Evolutionary conservation across 2,329 filamentous ascomycete species (phyloP).

Genomic region (Ophiosphaerella korrae): DNA sequence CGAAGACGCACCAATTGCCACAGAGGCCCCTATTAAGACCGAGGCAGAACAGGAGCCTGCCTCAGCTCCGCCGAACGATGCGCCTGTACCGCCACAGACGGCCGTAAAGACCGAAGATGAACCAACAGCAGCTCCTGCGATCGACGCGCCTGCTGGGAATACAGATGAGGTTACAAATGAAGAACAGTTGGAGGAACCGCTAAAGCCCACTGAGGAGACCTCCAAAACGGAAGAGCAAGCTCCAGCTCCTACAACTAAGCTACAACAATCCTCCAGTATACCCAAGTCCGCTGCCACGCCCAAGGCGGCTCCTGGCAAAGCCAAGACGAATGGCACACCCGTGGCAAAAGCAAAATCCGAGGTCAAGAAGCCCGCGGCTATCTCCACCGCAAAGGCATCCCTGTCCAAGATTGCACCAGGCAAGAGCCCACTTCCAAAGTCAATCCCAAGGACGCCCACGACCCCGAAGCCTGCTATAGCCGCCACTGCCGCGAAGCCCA

Average conservation of each 20-base stretch:
- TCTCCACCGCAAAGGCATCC: slow-evolving; percentile 39
- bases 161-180: slow-evolving; percentile 52
- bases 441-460: slow-evolving; percentile 36
- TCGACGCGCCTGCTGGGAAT: slow-evolving; percentile 32
- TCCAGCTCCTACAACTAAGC: slow-evolving; percentile 40
- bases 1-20: background rate
- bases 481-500: slow-evolving; percentile 26
- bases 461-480: slow-evolving; percentile 27
- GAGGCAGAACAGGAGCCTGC: background rate
- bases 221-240: slow-evolving; percentile 49
- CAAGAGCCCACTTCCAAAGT: slow-evolving; percentile 42
- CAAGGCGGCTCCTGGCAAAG: slow-evolving; percentile 18
- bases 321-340: slow-evolving; percentile 25
- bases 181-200: slow-evolving; percentile 48
- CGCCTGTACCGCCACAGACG: background rate
- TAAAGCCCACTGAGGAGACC: slow-evolving; percentile 46
- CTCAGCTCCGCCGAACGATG: background rate
- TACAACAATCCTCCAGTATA: slow-evolving; percentile 11
- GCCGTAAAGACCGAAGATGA: slow-evolving; percentile 1
- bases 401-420: slow-evolving; percentile 28
- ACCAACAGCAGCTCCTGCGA: slow-evolving; percentile 1
- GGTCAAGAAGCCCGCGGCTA: slow-evolving; percentile 39
- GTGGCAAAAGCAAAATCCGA: slow-evolving; percentile 28
- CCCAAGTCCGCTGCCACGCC: slow-evolving; percentile 14
- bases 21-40: slow-evolving; percentile 1